A percentile compares a stretch with the other conserved stretches of the same genome.
Evolutionary conservation across 1,284 basidiomycete species (phyloP).

Genomic region (Termitomyces sp.): DNA sequence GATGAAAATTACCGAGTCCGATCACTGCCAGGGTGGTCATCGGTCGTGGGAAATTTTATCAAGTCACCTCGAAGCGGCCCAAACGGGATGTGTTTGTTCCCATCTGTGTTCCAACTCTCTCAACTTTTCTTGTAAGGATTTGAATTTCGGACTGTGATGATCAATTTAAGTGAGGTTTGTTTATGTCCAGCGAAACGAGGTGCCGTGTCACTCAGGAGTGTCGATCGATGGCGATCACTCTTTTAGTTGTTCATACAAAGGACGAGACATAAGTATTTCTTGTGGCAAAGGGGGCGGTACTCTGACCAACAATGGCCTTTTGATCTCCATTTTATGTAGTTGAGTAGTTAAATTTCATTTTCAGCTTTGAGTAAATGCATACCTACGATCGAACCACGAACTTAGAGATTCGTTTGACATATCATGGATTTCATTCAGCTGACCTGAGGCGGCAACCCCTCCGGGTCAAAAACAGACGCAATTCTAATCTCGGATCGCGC

Average conservation of each 20-base stretch:
- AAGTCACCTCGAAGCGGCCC: constrained; percentile 9
- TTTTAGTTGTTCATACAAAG: neutral
- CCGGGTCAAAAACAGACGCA: neutral
- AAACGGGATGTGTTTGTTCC: neutral
- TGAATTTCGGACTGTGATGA: neutral
- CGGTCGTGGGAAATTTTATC: constrained; percentile 3
- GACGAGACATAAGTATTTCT: neutral
- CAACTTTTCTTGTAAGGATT: neutral
- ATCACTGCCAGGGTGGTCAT: constrained; percentile 7
- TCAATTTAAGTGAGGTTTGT: neutral
- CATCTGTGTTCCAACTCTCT: constrained; percentile 1
- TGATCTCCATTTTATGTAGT: neutral
- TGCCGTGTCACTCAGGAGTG: neutral
- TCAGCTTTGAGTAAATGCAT: neutral
- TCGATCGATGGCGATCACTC: neutral
- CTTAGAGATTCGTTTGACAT: neutral
- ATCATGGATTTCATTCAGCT: neutral
- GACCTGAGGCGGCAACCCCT: neutral
- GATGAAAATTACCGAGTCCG: constrained; percentile 17
- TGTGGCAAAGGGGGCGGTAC: neutral
- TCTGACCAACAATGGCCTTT: neutral
- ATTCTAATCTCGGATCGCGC: neutral
- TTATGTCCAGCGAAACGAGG: neutral
- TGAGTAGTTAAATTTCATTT: neutral
- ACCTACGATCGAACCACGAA: neutral